phyloP scores from a whole-genome alignment of 495 filamentous ascomycete genomes.

The Aspergillus diversus region DNA sequence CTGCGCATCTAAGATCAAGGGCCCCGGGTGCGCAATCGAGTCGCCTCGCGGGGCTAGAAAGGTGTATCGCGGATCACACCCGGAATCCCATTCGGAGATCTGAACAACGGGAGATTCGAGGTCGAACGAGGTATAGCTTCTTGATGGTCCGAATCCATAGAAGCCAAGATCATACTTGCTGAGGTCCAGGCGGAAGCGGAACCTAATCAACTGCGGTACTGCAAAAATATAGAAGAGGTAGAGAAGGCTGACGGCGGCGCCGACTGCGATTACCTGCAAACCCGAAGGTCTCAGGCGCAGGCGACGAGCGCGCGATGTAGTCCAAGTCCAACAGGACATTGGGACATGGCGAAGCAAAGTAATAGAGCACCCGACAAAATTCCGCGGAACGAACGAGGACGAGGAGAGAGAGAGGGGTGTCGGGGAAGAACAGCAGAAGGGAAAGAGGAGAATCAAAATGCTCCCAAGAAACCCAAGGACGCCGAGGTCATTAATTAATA shows the following conservation, averaged over 20 bases:
- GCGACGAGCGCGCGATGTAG: constrained; percentile 25
- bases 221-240: constrained; percentile 33
- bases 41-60: constrained; percentile 50
- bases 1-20: constrained; percentile 50
- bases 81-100: constrained; percentile 30
- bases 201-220: constrained; percentile 35
- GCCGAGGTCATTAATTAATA: not conserved
- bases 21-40: constrained; percentile 44
- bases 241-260: constrained; percentile 24
- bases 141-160: constrained; percentile 42
- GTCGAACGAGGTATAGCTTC: constrained; percentile 36
- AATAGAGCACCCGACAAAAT: not conserved
- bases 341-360: constrained; percentile 30
- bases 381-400: not conserved
- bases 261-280: constrained; percentile 19
- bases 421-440: not conserved
- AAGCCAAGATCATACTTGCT: constrained; percentile 42
- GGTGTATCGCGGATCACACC: constrained; percentile 48
- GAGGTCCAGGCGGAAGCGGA: constrained; percentile 37
- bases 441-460: not conserved
- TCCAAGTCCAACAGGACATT: constrained; percentile 34
- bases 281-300: constrained; percentile 28
- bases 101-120: constrained; percentile 39
- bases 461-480: not conserved
- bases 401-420: not conserved